Evolutionary conservation across 768 basidiomycete species (phyloP).

Genomic region (Pleurotus sapidus): DNA sequence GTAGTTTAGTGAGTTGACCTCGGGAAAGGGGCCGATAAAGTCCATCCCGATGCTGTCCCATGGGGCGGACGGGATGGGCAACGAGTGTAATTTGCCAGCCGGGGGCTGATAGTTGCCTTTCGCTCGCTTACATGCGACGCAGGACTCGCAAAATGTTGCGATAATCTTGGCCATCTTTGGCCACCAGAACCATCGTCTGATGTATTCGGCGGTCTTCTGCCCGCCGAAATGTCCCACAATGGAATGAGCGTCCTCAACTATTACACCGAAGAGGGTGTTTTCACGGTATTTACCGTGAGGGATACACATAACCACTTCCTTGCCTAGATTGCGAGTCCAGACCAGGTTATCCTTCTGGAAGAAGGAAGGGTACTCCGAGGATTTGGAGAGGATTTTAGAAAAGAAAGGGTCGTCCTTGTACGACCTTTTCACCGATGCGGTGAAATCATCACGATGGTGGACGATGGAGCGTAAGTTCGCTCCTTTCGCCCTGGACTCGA

Average conservation of each 20-base stretch:
- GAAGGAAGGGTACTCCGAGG: background rate
- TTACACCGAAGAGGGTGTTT: background rate
- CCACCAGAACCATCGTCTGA: constrained; percentile 28
- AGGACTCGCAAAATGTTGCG: constrained; percentile 18
- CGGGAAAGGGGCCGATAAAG: constrained; percentile 34
- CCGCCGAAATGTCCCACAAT: constrained; percentile 1
- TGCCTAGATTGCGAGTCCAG: background rate
- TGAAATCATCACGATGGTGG: no score
- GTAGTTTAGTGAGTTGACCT: constrained; percentile 21
- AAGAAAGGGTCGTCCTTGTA: no score
- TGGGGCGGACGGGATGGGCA: constrained; percentile 25
- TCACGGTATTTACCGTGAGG: background rate
- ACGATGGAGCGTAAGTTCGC: no score
- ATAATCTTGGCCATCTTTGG: constrained; percentile 17
- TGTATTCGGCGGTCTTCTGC: constrained; percentile 8
- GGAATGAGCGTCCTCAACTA: constrained; percentile 6
- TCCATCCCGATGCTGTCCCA: constrained; percentile 38
- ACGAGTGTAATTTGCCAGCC: constrained; percentile 23
- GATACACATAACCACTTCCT: background rate
- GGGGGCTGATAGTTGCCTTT: constrained; percentile 17
- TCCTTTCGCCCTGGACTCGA: no score
- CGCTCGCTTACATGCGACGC: constrained; percentile 18
- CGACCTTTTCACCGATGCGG: no score
- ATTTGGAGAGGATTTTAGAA: background rate
- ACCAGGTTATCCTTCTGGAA: background rate